Percentiles rank a stretch among this genome's conserved stretches.
phyloP scores from a whole-genome alignment of 2,329 filamentous ascomycete genomes.

The Magnaporthiopsis incrustans region DNA sequence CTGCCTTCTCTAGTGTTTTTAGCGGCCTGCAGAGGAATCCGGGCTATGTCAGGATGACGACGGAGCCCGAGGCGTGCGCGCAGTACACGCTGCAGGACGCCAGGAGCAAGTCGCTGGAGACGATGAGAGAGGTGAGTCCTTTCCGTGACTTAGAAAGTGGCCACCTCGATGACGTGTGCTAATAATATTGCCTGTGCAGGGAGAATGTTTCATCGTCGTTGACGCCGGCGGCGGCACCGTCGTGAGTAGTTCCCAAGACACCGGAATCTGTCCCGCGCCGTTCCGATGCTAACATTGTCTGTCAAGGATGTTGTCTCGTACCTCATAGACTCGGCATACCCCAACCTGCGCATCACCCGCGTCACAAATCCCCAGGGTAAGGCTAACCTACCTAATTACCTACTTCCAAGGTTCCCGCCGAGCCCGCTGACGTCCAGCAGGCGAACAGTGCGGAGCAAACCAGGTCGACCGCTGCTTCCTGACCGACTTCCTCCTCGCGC shows the following conservation, averaged over 20 bases:
- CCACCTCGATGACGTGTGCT: constrained; percentile 7
- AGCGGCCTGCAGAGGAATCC: not conserved
- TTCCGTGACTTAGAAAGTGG: fast-evolving
- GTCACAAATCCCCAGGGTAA: not conserved
- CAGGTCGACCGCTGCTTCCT: not conserved
- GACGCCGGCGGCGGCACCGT: constrained; percentile 16
- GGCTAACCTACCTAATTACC: no score
- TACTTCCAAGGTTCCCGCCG: no score
- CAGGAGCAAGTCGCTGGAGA: not conserved
- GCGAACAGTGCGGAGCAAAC: not conserved
- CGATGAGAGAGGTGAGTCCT: constrained; percentile 6
- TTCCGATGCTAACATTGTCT: not conserved
- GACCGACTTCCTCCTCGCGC: not conserved
- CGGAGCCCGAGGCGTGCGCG: constrained; percentile 5
- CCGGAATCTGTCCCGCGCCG: no score
- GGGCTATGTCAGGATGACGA: not conserved
- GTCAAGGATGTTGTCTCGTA: constrained; percentile 14
- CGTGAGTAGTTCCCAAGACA: not conserved
- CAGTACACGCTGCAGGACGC: constrained; percentile 9
- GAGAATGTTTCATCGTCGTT: constrained; percentile 15
- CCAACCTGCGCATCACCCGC: not conserved
- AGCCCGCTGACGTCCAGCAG: no score
- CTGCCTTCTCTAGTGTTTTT: not conserved
- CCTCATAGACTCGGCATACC: constrained; percentile 11
- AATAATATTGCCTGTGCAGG: not conserved